Conservation (phyloP, 345 rosid species). For the Citrus glauca region DNA sequence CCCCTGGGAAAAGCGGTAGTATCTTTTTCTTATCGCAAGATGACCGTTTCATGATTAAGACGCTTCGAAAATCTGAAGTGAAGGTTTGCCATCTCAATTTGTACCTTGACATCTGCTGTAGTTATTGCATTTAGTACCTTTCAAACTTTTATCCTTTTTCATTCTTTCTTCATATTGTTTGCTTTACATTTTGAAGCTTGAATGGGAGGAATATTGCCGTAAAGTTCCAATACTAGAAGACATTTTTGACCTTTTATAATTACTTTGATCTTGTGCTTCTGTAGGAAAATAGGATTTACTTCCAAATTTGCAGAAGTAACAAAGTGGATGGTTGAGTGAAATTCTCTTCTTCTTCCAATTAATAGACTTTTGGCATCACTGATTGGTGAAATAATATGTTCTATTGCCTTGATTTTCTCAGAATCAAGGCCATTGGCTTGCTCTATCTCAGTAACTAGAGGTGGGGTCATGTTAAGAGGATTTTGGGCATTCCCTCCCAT, state of each 20-base stretch:
- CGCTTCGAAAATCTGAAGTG: slow-evolving; percentile 94
- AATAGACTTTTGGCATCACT: neutral
- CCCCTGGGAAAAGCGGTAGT: slow-evolving; percentile 98
- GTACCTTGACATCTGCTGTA: neutral
- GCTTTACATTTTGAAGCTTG: neutral
- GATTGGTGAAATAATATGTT: neutral
- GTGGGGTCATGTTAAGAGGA: neutral
- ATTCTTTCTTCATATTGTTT: neutral
- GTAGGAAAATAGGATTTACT: neutral
- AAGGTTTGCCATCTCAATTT: slow-evolving; percentile 52
- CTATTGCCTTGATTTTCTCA: neutral
- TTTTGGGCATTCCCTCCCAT: neutral
- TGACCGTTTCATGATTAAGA: slow-evolving; percentile 97
- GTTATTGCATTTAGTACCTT: neutral
- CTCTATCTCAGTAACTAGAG: neutral
- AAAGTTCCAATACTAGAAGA: neutral
- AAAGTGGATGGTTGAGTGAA: neutral
- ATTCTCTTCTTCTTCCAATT: neutral
- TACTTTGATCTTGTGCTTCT: neutral
- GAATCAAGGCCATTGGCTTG: neutral
- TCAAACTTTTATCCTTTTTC: neutral
- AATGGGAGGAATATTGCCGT: neutral
- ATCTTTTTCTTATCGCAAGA: slow-evolving; percentile 95
- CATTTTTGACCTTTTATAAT: neutral
- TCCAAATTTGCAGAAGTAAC: neutral